phyloP scores from a whole-genome alignment of 768 basidiomycete species.

The Candolleomyces efflorescens region DNA sequence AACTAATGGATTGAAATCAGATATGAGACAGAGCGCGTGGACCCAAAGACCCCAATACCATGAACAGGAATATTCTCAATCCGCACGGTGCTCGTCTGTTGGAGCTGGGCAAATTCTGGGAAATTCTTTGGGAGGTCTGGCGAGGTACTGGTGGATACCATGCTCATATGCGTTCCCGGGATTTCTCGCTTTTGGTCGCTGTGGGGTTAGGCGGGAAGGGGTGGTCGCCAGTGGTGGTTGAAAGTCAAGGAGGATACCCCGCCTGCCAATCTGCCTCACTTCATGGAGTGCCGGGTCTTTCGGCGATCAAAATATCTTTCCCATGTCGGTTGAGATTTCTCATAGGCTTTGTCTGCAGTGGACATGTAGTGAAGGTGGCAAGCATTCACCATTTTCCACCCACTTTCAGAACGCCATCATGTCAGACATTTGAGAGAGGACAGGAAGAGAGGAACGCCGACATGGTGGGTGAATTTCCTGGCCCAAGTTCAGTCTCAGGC shows the following conservation, averaged over 20 bases:
- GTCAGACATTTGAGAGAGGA: no score
- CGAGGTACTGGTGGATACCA: conserved; percentile 3
- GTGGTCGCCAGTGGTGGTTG: not conserved
- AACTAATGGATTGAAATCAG: conserved; percentile 8
- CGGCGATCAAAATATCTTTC: no score
- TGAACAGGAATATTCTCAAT: conserved; percentile 44
- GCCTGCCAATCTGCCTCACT: no score
- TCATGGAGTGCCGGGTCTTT: no score
- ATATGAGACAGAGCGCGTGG: not conserved
- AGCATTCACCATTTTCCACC: no score
- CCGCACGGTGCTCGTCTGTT: conserved; percentile 37
- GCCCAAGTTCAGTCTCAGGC: no score
- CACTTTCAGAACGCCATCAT: no score
- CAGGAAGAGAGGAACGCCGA: no score
- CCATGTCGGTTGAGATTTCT: no score
- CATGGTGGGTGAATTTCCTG: no score
- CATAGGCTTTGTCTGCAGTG: no score
- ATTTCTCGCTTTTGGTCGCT: not conserved
- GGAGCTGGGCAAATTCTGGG: conserved; percentile 25
- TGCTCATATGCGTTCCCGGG: not conserved
- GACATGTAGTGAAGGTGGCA: no score
- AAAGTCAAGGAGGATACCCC: not conserved
- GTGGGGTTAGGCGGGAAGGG: not conserved
- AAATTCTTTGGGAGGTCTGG: conserved; percentile 8
- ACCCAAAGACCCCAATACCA: conserved; percentile 20